Percentiles rank a stretch among this genome's conserved stretches.
These are phyloP conservation scores for Chlamydomonas reinhardtii DNA, from an alignment of 163 green algal species.

Conservation along the genomic window DNA sequence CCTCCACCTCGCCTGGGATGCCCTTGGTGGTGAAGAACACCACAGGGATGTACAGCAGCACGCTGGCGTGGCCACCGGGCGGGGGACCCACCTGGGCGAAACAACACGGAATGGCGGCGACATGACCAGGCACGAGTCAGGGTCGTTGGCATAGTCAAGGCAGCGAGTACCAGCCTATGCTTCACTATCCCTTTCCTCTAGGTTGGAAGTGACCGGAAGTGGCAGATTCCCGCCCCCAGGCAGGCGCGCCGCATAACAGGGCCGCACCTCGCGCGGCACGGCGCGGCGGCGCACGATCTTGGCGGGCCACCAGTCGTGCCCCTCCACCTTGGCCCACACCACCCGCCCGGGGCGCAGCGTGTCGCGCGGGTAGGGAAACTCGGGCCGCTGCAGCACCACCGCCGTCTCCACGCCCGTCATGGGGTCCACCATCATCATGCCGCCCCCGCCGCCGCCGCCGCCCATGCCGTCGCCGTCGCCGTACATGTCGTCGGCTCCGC, in stretches of 20 bases:
- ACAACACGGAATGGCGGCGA: too few relatives aligned
- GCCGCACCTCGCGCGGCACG: constrained; percentile 78
- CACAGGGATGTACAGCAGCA: constrained; percentile 84
- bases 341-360: constrained; percentile 80
- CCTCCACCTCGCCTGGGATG: constrained; percentile 86
- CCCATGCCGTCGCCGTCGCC: constrained; percentile 21
- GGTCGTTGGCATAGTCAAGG: too few relatives aligned
- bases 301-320: constrained; percentile 94
- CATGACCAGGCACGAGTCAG: too few relatives aligned
- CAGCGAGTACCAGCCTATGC: too few relatives aligned
- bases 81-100: constrained; percentile 77
- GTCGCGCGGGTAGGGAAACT: constrained; percentile 51
- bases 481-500: constrained; percentile 45
- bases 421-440: constrained; percentile 15
- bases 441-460: not conserved
- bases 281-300: constrained; percentile 77
- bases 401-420: not conserved
- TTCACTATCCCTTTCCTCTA: too few relatives aligned
- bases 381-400: constrained; percentile 7
- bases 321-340: constrained; percentile 95
- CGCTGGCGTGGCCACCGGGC: constrained; percentile 68
- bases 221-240: too few relatives aligned
- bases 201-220: too few relatives aligned
- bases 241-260: too few relatives aligned
- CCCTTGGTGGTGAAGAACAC: constrained; percentile 92